phyloP scores from a whole-genome alignment of 345 rosid species.

The Dipteronia sinensis region DNA sequence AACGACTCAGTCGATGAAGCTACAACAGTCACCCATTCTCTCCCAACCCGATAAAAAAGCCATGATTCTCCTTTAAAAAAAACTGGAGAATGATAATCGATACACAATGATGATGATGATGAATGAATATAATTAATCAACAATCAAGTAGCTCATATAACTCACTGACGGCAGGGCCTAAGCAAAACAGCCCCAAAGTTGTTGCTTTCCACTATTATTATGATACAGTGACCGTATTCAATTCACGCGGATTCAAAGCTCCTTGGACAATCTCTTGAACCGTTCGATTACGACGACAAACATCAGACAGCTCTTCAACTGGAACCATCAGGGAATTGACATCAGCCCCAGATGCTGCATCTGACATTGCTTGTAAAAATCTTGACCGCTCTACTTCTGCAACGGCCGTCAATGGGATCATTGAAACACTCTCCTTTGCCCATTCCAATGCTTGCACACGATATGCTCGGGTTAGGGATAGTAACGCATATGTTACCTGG shows the following conservation, averaged over 20 bases:
- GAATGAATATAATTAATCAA: conserved; percentile 29
- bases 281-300: conserved; percentile 88
- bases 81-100: conserved; percentile 43
- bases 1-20: conserved; percentile 32
- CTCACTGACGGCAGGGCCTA: conserved; percentile 35
- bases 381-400: conserved; percentile 73
- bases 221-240: conserved; percentile 57
- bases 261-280: conserved; percentile 94
- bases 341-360: conserved; percentile 74
- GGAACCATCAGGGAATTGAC: conserved; percentile 63
- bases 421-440: conserved; percentile 66
- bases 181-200: conserved; percentile 43
- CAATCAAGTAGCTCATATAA: conserved; percentile 19
- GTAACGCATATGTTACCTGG: conserved; percentile 78
- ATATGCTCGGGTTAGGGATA: conserved; percentile 73
- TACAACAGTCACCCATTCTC: conserved; percentile 33
- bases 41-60: conserved; percentile 27
- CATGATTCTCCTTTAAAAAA: conserved; percentile 54
- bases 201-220: conserved; percentile 50
- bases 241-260: conserved; percentile 81
- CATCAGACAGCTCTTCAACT: conserved; percentile 85
- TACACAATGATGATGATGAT: conserved; percentile 25
- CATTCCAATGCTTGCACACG: conserved; percentile 68
- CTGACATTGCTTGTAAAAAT: conserved; percentile 70
- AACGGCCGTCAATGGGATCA: conserved; percentile 77